These are phyloP conservation scores for Gloeostereum incarnatum DNA, from an alignment of 768 basidiomycete genomes.

Conservation along the genomic window DNA sequence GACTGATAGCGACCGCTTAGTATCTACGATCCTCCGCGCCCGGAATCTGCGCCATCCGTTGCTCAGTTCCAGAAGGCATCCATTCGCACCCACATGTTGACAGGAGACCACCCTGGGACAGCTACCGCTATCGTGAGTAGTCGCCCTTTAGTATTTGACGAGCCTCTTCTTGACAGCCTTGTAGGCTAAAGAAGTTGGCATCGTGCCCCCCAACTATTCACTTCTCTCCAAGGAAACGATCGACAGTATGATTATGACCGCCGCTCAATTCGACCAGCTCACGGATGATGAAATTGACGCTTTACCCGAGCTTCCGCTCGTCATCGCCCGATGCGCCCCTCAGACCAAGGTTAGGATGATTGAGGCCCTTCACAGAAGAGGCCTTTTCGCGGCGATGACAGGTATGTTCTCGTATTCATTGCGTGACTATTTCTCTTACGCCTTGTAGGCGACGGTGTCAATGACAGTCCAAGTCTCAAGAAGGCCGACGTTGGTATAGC, in stretches of 20 bases:
- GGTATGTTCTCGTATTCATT: not conserved
- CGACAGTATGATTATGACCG: constrained; percentile 9
- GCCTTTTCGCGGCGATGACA: constrained; percentile 44
- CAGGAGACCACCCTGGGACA: constrained; percentile 29
- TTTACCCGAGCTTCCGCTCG: constrained; percentile 41
- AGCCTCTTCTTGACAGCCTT: not conserved
- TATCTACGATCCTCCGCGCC: constrained; percentile 47
- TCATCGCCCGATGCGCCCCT: constrained; percentile 50
- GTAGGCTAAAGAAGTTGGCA: constrained; percentile 34
- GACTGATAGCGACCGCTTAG: constrained; percentile 14
- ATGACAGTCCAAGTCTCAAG: constrained; percentile 50
- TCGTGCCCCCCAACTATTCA: constrained; percentile 8
- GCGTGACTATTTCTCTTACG: too few relatives aligned
- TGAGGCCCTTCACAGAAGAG: constrained; percentile 45
- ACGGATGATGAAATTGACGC: constrained; percentile 40
- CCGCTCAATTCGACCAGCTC: constrained; percentile 40
- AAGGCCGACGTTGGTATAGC: constrained; percentile 46
- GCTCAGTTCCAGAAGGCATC: constrained; percentile 40
- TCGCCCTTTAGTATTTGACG: constrained; percentile 15
- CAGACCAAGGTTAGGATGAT: constrained; percentile 47
- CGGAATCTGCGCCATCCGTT: constrained; percentile 42
- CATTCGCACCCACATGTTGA: constrained; percentile 31
- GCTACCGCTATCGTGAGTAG: constrained; percentile 41
- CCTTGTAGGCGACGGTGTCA: constrained; percentile 45
- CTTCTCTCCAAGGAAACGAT: not conserved